These are phyloP conservation scores for Lunasporangiospora selenospora DNA, from an alignment of 192 early-diverging fungal genomes.

Conservation along the genomic window DNA sequence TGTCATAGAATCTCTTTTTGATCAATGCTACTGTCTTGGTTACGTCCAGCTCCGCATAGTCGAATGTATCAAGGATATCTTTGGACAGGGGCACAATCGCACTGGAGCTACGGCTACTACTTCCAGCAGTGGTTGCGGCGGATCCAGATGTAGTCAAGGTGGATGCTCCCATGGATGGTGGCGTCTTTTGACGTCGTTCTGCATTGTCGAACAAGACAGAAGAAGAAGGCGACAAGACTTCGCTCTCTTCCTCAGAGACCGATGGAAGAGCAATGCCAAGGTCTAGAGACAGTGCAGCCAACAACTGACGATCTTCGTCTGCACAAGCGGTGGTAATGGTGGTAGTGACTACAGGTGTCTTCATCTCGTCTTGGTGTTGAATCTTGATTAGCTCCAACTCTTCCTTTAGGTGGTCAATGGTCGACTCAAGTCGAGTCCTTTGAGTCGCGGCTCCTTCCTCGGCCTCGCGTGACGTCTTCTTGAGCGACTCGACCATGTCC, in stretches of 20 bases:
- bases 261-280: constrained; percentile 41
- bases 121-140: neutral
- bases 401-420: constrained; percentile 7
- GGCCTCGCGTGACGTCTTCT: constrained; percentile 9
- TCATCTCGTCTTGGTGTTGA: constrained; percentile 24
- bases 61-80: constrained; percentile 26
- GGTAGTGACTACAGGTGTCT: constrained; percentile 18
- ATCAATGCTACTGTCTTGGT: constrained; percentile 23
- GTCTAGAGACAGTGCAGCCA: constrained; percentile 28
- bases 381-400: constrained; percentile 21
- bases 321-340: neutral
- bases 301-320: constrained; percentile 10
- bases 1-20: constrained; percentile 40
- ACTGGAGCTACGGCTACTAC: constrained; percentile 24
- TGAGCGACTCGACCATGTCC: constrained; percentile 20
- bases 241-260: neutral
- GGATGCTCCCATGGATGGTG: neutral
- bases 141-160: neutral
- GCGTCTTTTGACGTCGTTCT: constrained; percentile 11
- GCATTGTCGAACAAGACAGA: constrained; percentile 35
- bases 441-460: neutral
- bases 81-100: constrained; percentile 31
- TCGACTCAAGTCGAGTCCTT: constrained; percentile 4
- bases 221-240: constrained; percentile 9
- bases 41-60: constrained; percentile 26